Evolutionary conservation across 768 basidiomycete species (phyloP).

Genomic region (Calocybe cyanea): DNA sequence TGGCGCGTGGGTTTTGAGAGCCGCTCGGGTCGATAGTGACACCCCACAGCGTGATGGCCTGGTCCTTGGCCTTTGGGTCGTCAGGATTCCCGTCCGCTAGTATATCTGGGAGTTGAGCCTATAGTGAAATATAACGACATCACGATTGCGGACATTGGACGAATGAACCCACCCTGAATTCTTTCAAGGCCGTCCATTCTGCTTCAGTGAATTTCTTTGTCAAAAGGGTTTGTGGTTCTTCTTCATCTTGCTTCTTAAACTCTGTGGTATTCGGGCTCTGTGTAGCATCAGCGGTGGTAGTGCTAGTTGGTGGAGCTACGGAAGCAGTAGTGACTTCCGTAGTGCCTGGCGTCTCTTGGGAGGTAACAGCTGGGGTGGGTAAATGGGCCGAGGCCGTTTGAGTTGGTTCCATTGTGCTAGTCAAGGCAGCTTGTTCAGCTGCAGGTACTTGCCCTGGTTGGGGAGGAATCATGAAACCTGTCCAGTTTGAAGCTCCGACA

Average conservation of each 20-base stretch:
- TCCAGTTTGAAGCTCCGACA: not conserved
- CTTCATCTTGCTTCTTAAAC: no score
- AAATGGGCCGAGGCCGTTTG: not conserved
- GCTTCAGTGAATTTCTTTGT: conserved; percentile 64
- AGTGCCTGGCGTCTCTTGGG: not conserved
- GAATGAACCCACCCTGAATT: conserved; percentile 52
- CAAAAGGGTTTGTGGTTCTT: conserved; percentile 66
- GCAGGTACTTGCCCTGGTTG: conserved; percentile 16
- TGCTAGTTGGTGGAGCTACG: conserved; percentile 5
- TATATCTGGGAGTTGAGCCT: conserved; percentile 46
- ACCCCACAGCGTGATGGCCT: conserved; percentile 66
- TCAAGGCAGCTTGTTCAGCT: conserved; percentile 7
- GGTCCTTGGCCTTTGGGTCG: conserved; percentile 44
- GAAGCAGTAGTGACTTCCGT: not conserved
- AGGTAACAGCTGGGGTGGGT: conserved; percentile 6
- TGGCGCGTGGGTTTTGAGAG: conserved; percentile 58
- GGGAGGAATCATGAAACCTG: conserved; percentile 2
- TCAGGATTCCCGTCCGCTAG: conserved; percentile 61
- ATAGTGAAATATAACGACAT: not conserved
- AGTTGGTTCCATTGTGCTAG: conserved; percentile 5
- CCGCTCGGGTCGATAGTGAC: conserved; percentile 58
- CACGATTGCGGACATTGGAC: not conserved
- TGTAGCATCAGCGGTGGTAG: not conserved
- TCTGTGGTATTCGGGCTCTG: conserved; percentile 6
- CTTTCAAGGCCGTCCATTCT: conserved; percentile 71